Percentiles rank a stretch among this genome's conserved stretches.
phyloP scores from a whole-genome alignment of 75 land plant species.

The Cupressus sempervirens region DNA sequence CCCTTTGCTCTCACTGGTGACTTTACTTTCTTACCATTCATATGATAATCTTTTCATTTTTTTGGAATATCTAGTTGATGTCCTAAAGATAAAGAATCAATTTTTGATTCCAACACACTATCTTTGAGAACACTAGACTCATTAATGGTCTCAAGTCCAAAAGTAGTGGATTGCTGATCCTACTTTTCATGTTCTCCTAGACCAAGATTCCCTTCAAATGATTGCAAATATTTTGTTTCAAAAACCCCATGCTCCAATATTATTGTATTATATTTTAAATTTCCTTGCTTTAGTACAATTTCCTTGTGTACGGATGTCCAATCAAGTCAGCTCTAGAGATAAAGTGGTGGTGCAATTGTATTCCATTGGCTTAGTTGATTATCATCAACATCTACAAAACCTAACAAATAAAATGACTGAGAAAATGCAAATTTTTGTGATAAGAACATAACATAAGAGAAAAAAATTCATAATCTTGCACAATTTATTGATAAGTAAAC shows the following conservation, averaged over 20 bases:
- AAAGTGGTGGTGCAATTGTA: conserved; percentile 56
- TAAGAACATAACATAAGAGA: background rate
- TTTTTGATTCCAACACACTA: background rate
- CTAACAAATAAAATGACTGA: conserved; percentile 90
- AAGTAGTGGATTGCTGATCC: background rate
- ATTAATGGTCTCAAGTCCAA: too few species aligned
- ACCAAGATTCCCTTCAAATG: background rate
- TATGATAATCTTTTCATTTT: background rate
- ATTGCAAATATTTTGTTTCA: background rate
- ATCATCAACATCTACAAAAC: conserved; percentile 69
- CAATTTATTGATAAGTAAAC: background rate
- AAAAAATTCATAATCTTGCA: background rate
- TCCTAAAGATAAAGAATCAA: background rate
- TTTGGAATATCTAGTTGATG: background rate
- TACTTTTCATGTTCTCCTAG: background rate
- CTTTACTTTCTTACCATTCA: background rate
- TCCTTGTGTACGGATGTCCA: conserved; percentile 44
- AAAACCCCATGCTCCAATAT: background rate
- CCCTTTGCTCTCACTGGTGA: background rate
- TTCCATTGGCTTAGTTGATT: conserved; percentile 78
- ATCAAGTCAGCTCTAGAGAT: conserved; percentile 89
- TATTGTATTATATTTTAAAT: conserved; percentile 4
- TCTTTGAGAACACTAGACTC: background rate
- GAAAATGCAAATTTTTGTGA: background rate
- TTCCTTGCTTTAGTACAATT: conserved; percentile 51